These are phyloP conservation scores for Cystofilobasidium ferigula DNA, from an alignment of 768 basidiomycete species.

Conservation along the genomic window DNA sequence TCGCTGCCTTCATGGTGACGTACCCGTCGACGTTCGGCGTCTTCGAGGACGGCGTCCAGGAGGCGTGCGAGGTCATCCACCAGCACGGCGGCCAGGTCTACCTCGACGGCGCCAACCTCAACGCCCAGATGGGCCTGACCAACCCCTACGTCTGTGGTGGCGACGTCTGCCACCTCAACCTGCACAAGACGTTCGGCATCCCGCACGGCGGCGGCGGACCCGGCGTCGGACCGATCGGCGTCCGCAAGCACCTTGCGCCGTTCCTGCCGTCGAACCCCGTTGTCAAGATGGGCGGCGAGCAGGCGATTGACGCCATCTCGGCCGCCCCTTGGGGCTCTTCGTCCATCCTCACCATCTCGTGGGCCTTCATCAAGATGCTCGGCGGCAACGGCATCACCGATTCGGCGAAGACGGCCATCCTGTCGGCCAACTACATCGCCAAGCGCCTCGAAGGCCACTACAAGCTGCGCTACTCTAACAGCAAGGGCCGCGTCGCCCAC, in stretches of 20 bases:
- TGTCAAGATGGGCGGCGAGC: constrained; percentile 52
- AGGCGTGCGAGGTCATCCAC: constrained; percentile 90
- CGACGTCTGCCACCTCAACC: constrained; percentile 94
- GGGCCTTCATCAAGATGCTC: constrained; percentile 97
- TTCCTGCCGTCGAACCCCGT: constrained; percentile 86
- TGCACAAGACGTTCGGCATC: constrained; percentile 96
- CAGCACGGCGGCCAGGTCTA: constrained; percentile 95
- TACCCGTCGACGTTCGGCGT: constrained; percentile 97
- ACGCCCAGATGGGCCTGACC: constrained; percentile 85
- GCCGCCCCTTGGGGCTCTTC: constrained; percentile 91
- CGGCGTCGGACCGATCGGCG: constrained; percentile 79
- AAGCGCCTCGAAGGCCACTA: constrained; percentile 73
- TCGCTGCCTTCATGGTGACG: constrained; percentile 75
- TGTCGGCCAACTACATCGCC: constrained; percentile 97
- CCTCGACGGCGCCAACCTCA: constrained; percentile 90
- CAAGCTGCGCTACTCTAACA: constrained; percentile 76
- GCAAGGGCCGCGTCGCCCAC: constrained; percentile 84
- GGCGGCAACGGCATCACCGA: constrained; percentile 79
- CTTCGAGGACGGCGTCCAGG: constrained; percentile 74
- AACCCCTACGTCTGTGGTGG: constrained; percentile 83
- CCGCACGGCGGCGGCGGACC: constrained; percentile 97
- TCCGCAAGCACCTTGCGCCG: constrained; percentile 80
- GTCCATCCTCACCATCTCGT: constrained; percentile 48
- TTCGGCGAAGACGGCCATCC: constrained; percentile 72
- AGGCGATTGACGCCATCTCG: constrained; percentile 75